Conservation (phyloP, 192 early-diverging fungal genomes). For the Oehlia diaphana region DNA sequence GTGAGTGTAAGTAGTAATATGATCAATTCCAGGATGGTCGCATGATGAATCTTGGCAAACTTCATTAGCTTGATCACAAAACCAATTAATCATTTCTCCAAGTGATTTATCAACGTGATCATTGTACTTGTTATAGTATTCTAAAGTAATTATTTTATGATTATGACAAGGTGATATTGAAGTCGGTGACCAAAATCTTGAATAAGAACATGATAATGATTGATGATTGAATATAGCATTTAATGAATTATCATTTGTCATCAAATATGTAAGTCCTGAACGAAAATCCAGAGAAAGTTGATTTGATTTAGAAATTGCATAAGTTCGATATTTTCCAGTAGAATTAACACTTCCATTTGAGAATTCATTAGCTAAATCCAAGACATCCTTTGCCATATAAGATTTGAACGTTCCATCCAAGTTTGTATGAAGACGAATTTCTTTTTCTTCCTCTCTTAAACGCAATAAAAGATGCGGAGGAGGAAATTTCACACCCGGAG, state of each 20-base stretch:
- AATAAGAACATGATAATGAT: conserved; percentile 49
- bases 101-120: conserved; percentile 44
- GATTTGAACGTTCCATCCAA: conserved; percentile 32
- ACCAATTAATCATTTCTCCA: conserved; percentile 49
- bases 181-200: conserved; percentile 43
- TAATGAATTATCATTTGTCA: conserved; percentile 54
- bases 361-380: conserved; percentile 34
- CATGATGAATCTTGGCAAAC: conserved; percentile 47
- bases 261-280: conserved; percentile 51
- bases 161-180: conserved; percentile 45
- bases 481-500: conserved; percentile 77
- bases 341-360: conserved; percentile 9
- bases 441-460: conserved; percentile 58
- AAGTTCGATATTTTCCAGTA: conserved; percentile 25
- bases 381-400: conserved; percentile 34
- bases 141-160: conserved; percentile 46
- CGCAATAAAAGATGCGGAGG: conserved; percentile 72
- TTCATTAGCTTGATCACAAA: conserved; percentile 44
- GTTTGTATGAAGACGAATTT: conserved; percentile 32
- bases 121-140: conserved; percentile 52
- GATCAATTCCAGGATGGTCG: conserved; percentile 47
- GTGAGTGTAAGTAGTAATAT: conserved; percentile 59
- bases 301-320: conserved; percentile 1
- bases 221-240: conserved; percentile 53
- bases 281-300: conserved; percentile 49